Base-by-base conservation (phyloP, 2,329 filamentous ascomycete species). In the Penicillium expansum region DNA sequence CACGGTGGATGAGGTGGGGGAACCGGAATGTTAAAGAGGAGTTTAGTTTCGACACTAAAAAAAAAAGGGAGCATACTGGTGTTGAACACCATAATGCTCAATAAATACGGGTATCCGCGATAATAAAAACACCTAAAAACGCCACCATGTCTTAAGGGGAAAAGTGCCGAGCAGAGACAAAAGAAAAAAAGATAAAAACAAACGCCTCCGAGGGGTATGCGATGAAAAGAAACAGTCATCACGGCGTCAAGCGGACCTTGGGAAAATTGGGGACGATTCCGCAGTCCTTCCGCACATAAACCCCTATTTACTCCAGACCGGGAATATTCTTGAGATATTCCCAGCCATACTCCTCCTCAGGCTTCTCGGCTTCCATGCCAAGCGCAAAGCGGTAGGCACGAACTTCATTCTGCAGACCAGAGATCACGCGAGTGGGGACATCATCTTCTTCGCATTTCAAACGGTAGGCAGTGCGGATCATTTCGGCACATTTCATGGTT, bases 341-440 rank as follows among this genome's bases (percentile, higher is more conserved):
- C 74, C 75, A 80, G 27, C 79, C 79, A 55, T 73, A 79, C 65
- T 81, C 79, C 29, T 80, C 77, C 57, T 81, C 78, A 1, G 73
- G 73, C 57, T 74, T 77, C 66, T 81, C 77, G 1, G 74, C 65
- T 57, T 80, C 78, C 75, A 80, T 76, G 3, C 78, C 78, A 42
- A 80, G 65, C 7, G 77, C 76, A 53, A 77, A 74, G 56, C 79
- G 74, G 55, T 79, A 76, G 39, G 77, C 77, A 35, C 79, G 74
- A 22, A 81, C 78, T 60, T 81, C 78, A 43, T 77, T 79, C 64
- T 81, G 79, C 14, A 81, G 68, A 14, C 77, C 79, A 10, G 75
- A 68, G 14, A 80, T 70, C 51, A 80, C 64, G 13, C 75, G 73
- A 27, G 78, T 66, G 5, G 78, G 77, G 18, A 74, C 58, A 20